Percentiles rank a stretch among this genome's conserved stretches.
phyloP scores from a whole-genome alignment of 176 grass and related monocot species.

The Paspalum vaginatum region DNA sequence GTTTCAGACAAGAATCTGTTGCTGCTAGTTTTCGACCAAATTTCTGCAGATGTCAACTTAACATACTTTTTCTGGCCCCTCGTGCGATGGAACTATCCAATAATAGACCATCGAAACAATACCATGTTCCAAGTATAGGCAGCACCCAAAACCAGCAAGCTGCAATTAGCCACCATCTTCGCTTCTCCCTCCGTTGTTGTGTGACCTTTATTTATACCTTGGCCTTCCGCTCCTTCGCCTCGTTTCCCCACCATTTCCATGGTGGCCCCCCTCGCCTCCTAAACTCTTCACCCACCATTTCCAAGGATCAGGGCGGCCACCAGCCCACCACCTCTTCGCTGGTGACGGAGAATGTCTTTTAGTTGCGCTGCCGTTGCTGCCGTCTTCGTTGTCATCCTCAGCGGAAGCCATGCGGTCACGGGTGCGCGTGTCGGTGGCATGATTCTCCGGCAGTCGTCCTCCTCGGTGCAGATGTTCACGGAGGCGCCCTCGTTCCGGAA shows the following conservation, averaged over 20 bases:
- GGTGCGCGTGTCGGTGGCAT: constrained; percentile 14
- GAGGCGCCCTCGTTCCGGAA: constrained; percentile 78
- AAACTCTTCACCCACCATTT: constrained; percentile 40
- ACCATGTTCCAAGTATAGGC: constrained; percentile 41
- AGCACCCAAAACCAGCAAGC: neutral
- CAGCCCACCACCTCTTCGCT: constrained; percentile 3
- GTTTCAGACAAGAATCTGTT: neutral
- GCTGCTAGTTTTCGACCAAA: neutral
- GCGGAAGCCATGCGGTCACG: constrained; percentile 10
- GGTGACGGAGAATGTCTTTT: constrained; percentile 23
- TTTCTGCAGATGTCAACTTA: neutral
- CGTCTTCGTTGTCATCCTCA: constrained; percentile 17
- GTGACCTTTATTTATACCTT: constrained; percentile 6
- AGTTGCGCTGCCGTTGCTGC: neutral
- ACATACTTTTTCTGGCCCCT: neutral
- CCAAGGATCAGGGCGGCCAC: constrained; percentile 53
- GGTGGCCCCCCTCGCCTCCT: constrained; percentile 41
- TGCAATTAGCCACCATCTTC: constrained; percentile 5
- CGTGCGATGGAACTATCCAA: constrained; percentile 25
- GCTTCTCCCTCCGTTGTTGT: constrained; percentile 11
- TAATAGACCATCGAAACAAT: constrained; percentile 20
- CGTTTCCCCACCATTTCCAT: constrained; percentile 43
- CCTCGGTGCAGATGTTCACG: constrained; percentile 30
- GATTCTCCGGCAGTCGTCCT: constrained; percentile 35
- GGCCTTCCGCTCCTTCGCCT: constrained; percentile 5